These are phyloP conservation scores for Apiotrichum akiyoshidainum DNA, from an alignment of 1,284 basidiomycete species.

Conservation along the genomic window DNA sequence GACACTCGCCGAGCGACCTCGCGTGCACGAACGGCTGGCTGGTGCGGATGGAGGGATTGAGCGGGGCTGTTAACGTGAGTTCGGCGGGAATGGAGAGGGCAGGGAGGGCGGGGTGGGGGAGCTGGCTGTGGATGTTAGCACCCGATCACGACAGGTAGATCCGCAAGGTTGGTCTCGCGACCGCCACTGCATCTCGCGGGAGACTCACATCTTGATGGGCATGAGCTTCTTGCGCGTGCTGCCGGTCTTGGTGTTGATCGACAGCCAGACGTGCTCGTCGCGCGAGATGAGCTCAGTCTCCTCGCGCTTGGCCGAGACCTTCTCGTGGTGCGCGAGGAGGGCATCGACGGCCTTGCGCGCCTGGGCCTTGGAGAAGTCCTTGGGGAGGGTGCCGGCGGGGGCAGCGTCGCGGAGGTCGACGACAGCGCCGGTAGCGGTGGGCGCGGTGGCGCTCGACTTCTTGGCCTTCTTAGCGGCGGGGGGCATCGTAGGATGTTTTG, in stretches of 20 bases:
- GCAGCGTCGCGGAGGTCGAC: slow-evolving; percentile 17
- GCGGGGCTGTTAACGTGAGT: slow-evolving; percentile 69
- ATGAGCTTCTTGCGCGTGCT: slow-evolving; percentile 71
- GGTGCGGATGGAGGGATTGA: slow-evolving; percentile 69
- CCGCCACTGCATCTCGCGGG: not conserved
- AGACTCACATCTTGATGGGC: slow-evolving; percentile 74
- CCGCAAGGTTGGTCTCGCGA: not conserved
- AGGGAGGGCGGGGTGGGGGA: slow-evolving; percentile 65
- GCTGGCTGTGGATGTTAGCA: slow-evolving; percentile 56
- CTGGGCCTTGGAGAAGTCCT: slow-evolving; percentile 63
- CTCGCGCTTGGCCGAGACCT: slow-evolving; percentile 62
- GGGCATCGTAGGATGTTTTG: slow-evolving; percentile 12
- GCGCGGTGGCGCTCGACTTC: slow-evolving; percentile 11
- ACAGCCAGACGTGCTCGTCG: slow-evolving; percentile 81
- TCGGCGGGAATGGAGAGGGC: not conserved
- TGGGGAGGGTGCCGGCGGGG: slow-evolving; percentile 27
- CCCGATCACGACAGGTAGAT: no score
- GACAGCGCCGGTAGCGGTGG: slow-evolving; percentile 2
- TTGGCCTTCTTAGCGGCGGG: slow-evolving; percentile 21
- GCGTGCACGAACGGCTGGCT: slow-evolving; percentile 81
- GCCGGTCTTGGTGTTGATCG: slow-evolving; percentile 76
- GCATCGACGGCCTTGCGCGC: slow-evolving; percentile 72
- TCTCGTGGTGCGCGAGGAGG: slow-evolving; percentile 65
- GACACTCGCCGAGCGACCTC: slow-evolving; percentile 89
- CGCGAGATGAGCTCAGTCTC: slow-evolving; percentile 74